Percentiles rank a stretch among this genome's conserved stretches.
Evolutionary conservation across 1,284 basidiomycete species (phyloP).

Genomic region (Cutaneotrichosporon sp.): DNA sequence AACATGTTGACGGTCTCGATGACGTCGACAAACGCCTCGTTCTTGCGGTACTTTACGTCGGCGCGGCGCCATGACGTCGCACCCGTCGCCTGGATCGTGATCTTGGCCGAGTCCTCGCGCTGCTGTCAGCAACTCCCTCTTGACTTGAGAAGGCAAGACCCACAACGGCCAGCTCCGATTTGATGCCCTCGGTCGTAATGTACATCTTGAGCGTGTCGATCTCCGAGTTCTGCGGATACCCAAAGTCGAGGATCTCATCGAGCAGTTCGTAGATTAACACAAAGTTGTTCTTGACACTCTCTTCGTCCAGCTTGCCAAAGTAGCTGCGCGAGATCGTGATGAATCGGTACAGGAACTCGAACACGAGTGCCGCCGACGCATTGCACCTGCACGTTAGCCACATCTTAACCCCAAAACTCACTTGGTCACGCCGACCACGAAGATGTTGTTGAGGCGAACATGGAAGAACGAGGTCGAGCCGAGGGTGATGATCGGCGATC

Average conservation of each 20-base stretch:
- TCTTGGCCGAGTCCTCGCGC: slow-evolving; percentile 91
- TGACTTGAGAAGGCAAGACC: slow-evolving; percentile 36
- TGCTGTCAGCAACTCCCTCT: slow-evolving; percentile 46
- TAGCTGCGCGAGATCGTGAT: slow-evolving; percentile 90
- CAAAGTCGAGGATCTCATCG: slow-evolving; percentile 97
- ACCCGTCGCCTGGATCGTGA: slow-evolving; percentile 92
- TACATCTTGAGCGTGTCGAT: slow-evolving; percentile 96
- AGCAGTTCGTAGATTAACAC: slow-evolving; percentile 93
- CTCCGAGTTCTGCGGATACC: slow-evolving; percentile 99
- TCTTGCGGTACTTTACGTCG: slow-evolving; percentile 97
- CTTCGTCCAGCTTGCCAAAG: slow-evolving; percentile 97
- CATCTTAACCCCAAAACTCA: slow-evolving; percentile 54
- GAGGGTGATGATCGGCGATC: slow-evolving; percentile 95
- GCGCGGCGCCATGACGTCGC: slow-evolving; percentile 88
- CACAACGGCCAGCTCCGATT: slow-evolving; percentile 75
- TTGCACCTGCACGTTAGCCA: slow-evolving; percentile 66
- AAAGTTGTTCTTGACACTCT: slow-evolving; percentile 98
- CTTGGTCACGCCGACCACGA: slow-evolving; percentile 93
- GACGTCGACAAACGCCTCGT: slow-evolving; percentile 96
- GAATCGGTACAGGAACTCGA: slow-evolving; percentile 96
- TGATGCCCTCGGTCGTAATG: slow-evolving; percentile 95
- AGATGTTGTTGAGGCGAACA: slow-evolving; percentile 90
- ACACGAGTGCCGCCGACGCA: slow-evolving; percentile 94
- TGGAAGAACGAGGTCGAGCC: slow-evolving; percentile 98
- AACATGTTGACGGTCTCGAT: slow-evolving; percentile 94